Evolutionary conservation across 164 flowering plant species (phyloP), one percentile per base, ranked within the genome.

Genomic region (Euptelea pleiosperma): DNA sequence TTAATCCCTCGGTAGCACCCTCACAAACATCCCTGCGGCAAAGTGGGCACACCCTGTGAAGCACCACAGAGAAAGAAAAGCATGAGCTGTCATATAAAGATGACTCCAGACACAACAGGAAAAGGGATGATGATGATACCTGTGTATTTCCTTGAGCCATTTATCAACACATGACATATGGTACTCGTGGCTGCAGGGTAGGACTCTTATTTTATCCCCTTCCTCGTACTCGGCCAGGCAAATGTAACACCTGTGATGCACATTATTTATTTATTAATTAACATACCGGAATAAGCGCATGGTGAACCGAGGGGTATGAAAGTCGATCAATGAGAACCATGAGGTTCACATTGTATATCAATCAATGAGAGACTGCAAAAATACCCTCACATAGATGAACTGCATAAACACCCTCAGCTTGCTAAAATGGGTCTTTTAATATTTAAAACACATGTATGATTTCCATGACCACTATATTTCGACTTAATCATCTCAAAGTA

Each of bases 81-180:
- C 3, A 55, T 18, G 14, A 8, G 14, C 7, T 8, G 18, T 5
- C 11, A 14, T 28, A 37, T 25, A 28, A 30, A 11, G 21, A 49
- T 30, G 33, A 52, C 40, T 12, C 0, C 29, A 29, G 15, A 37
- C 6, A 41, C 12, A 21, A 44, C 31, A 10, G 1, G 29, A 53
- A 40, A 8, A 28, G 12, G 35, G 53, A 46, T 10, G 60, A 16
- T 43, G 39, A 37, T 40, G 16, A 34, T 76, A 88, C 94, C 94
- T 82, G 30, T 87, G 90, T 44, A 87, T 75, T 68, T 87, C 90
- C 70, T 84, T 87, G 16, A 87, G 85, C 94, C 94, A 87, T 77
- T 87, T 87, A 74, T 84, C 94, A 21, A 87, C 86, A 58, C 94
- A 87, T 10, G 75, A 55, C 85, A 77, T 70, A 69, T 87, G 95